A percentile compares a stretch with the other conserved stretches of the same genome.
Conservation (phyloP, 2,329 filamentous ascomycete species). For the Aspergillus nomiae region DNA sequence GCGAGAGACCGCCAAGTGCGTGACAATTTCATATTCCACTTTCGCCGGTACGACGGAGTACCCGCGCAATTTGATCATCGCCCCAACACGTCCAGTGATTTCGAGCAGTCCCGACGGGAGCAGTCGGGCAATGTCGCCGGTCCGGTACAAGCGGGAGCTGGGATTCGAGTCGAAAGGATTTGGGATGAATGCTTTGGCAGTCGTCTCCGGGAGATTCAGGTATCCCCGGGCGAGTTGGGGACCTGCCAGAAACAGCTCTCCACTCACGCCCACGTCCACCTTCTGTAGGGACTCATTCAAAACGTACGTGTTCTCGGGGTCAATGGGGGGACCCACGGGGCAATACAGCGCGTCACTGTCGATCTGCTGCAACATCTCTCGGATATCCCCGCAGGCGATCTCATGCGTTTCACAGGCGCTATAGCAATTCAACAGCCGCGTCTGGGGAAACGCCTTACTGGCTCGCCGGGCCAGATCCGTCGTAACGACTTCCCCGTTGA, state of each 20-base stretch:
- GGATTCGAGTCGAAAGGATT: conserved; percentile 64
- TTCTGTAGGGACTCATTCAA: conserved; percentile 68
- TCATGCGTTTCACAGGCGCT: conserved; percentile 82
- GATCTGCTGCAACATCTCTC: conserved; percentile 57
- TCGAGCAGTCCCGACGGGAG: conserved; percentile 69
- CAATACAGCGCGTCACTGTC: conserved; percentile 67
- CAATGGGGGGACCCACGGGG: conserved; percentile 71
- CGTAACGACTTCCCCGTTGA: conserved; percentile 82
- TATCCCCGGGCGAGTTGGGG: conserved; percentile 73
- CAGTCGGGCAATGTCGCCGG: conserved; percentile 70
- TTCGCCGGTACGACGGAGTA: conserved; percentile 78
- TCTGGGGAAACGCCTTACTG: conserved; percentile 66
- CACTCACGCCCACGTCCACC: conserved; percentile 63
- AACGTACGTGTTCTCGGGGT: conserved; percentile 70
- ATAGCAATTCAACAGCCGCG: conserved; percentile 75
- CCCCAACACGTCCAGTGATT: conserved; percentile 73
- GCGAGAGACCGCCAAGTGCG: conserved; percentile 68
- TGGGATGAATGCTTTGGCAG: conserved; percentile 68
- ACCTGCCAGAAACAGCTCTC: conserved; percentile 78
- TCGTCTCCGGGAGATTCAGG: conserved; percentile 76
- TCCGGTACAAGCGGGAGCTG: conserved; percentile 72
- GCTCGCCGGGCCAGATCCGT: conserved; percentile 73
- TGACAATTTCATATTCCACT: conserved; percentile 71
- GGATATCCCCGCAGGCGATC: conserved; percentile 74
- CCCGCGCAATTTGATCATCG: conserved; percentile 79